phyloP scores from a whole-genome alignment of 495 filamentous ascomycete species.

The Elasticomyces elasticus region DNA sequence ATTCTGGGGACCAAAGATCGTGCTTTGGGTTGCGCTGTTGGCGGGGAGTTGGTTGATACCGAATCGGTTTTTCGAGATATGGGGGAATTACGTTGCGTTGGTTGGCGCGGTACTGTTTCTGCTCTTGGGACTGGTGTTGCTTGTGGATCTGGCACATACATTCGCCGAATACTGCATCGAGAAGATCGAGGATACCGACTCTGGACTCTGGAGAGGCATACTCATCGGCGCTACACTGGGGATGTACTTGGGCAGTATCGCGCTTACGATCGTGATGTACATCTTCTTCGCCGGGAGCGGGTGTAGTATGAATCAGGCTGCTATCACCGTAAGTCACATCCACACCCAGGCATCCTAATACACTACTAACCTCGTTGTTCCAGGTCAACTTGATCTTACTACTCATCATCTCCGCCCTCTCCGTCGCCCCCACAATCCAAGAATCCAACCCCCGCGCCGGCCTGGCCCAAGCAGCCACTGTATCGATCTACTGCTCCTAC shows the following conservation, averaged over 20 bases:
- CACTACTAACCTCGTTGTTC: constrained; percentile 18
- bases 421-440: constrained; percentile 83
- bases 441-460: constrained; percentile 88
- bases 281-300: constrained; percentile 79
- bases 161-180: constrained; percentile 94
- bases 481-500: constrained; percentile 95
- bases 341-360: not conserved
- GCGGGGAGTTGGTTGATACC: constrained; percentile 93
- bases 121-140: constrained; percentile 77
- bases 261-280: constrained; percentile 95
- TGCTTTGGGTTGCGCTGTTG: constrained; percentile 77
- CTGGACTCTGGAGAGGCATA: constrained; percentile 68
- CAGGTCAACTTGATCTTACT: constrained; percentile 78
- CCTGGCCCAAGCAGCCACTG: constrained; percentile 92
- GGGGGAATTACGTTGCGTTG: constrained; percentile 89
- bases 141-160: constrained; percentile 93
- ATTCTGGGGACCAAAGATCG: constrained; percentile 80
- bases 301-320: constrained; percentile 89
- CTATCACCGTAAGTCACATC: constrained; percentile 45
- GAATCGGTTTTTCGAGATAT: constrained; percentile 87
- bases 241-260: constrained; percentile 84
- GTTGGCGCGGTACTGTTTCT: constrained; percentile 88
- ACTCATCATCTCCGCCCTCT: constrained; percentile 69
- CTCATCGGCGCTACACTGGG: constrained; percentile 84
- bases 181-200: constrained; percentile 86